A percentile compares a stretch with the other conserved stretches of the same genome.
phyloP scores from a whole-genome alignment of 495 filamentous ascomycete species.

The Xylaria cubensis region DNA sequence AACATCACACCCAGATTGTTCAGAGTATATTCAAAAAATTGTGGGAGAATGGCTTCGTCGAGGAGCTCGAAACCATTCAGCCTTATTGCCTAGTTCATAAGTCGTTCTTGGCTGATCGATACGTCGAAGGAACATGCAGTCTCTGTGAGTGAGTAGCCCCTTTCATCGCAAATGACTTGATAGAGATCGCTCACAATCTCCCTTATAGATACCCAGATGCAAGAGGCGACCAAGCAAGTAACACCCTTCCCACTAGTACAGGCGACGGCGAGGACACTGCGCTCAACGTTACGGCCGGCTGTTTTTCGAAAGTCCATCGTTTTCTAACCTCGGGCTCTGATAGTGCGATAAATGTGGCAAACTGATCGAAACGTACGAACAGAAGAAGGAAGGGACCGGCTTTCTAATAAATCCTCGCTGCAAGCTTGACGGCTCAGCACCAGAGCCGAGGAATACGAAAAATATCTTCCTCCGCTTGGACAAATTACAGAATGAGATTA shows the following conservation, averaged over 20 bases:
- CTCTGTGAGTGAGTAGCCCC: constrained; percentile 9
- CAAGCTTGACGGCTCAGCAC: constrained; percentile 83
- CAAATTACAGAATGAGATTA: constrained; percentile 74
- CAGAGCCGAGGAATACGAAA: constrained; percentile 68
- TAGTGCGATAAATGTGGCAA: constrained; percentile 81
- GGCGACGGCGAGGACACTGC: background rate
- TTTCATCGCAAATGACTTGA: background rate
- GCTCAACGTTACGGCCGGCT: background rate
- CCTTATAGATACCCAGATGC: background rate
- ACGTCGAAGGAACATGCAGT: constrained; percentile 38
- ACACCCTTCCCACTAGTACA: background rate
- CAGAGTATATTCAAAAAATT: constrained; percentile 85
- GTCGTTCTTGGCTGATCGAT: constrained; percentile 90
- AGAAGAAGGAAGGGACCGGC: background rate
- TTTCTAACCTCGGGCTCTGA: constrained; percentile 6
- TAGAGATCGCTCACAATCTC: background rate
- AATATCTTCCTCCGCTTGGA: constrained; percentile 80
- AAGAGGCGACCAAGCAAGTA: constrained; percentile 20
- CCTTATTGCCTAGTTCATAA: constrained; percentile 87
- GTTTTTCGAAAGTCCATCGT: no score
- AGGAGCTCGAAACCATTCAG: constrained; percentile 76
- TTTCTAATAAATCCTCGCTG: constrained; percentile 62
- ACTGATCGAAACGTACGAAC: constrained; percentile 64
- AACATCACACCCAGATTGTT: constrained; percentile 76
- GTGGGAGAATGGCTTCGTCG: constrained; percentile 77